These are phyloP conservation scores for Astrephomene gubernaculifera DNA, from an alignment of 139 green algal species.

Conservation along the genomic window DNA sequence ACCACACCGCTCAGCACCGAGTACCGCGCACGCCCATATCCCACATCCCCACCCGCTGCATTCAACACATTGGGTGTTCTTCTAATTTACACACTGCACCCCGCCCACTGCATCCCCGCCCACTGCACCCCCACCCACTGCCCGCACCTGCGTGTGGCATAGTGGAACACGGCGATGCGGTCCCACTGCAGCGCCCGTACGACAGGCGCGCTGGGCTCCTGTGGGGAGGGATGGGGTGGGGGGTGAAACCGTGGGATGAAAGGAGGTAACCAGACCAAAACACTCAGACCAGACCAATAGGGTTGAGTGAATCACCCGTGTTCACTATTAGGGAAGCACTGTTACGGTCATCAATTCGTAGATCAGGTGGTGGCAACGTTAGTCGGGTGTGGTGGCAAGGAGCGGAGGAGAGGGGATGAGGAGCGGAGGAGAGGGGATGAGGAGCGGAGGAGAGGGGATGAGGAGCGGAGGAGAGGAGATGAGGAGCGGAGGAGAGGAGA, in stretches of 20 bases:
- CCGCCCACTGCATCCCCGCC: too few species aligned
- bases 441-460: too few species aligned
- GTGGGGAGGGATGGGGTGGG: neutral
- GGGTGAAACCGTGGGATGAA: neutral
- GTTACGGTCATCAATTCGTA: neutral
- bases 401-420: too few species aligned
- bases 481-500: too few species aligned
- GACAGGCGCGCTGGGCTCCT: neutral
- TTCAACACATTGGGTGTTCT: neutral
- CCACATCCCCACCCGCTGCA: too few species aligned
- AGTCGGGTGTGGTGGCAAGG: neutral
- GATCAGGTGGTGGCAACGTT: neutral
- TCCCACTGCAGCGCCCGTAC: constrained; percentile 25
- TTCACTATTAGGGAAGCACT: neutral
- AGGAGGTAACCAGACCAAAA: neutral
- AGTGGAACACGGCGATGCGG: constrained; percentile 33
- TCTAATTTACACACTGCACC: neutral
- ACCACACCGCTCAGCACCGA: neutral
- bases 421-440: too few species aligned
- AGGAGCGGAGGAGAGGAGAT: too few species aligned
- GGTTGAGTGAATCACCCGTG: neutral
- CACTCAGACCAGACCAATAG: neutral
- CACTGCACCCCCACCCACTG: neutral
- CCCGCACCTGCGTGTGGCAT: constrained; percentile 29
- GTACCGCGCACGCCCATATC: neutral